Base-by-base conservation (phyloP, 805 yeast species). In the Ogataea dorogensis region DNA sequence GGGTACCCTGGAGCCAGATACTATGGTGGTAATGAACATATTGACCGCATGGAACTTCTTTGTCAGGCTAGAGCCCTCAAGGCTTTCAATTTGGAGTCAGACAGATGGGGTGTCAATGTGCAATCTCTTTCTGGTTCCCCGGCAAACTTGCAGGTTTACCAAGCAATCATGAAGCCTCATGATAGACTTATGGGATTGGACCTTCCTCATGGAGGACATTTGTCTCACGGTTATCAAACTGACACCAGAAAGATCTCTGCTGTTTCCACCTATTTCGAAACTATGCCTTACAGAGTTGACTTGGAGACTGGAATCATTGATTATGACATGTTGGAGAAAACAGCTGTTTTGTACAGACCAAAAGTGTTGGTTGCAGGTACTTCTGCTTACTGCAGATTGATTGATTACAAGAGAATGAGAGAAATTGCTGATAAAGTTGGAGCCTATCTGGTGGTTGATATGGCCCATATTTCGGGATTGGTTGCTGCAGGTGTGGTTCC, bases 1-100 rank as follows among this genome's bases (percentile, higher is more conserved):
- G 98, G 98, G 46, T 91, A 93, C 70, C 98, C 98, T 43, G 98
- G 98, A 50, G 97, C 95, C 47, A 81, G 98, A 67, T 93, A 93
- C 74, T 93, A 93, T 64, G 98, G 98, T 65, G 98, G 98, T 63
- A 93, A 93, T 66, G 95, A 93, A 74, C 82, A 83, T 68, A 93
- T 93, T 50, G 98, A 93, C 71, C 80, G 85, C 65, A 87, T 89
- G 61, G 98, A 93, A 71, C 64, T 76, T 20, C 70, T 93, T 56
- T 93, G 98, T 68, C 98, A 89, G 71, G 69, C 84, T 58, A 83
- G 98, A 68, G 98, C 98, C 31, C 73, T 93, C 47, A 79, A 83
- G 51, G 96, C 97, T 7, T 93, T 93, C 70, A 68, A 73, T 50
- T 70, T 91, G 44, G 76, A 79, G 56, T 71, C 89, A 31, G 87